Conservation (phyloP, 139 green algal species). For the Coelastrella sp. region DNA sequence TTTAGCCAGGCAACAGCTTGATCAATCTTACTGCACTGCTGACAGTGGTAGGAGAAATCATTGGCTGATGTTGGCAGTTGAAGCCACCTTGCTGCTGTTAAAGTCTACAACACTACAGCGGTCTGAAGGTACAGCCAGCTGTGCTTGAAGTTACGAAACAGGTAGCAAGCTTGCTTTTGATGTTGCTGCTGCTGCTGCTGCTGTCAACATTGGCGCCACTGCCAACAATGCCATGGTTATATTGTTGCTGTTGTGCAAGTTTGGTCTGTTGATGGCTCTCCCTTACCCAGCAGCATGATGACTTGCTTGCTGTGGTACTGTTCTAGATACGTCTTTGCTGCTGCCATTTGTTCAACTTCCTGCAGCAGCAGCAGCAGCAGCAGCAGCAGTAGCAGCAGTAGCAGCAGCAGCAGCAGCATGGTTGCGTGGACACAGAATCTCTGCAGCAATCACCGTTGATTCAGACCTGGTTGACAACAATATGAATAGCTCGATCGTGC, state of each 20-base stretch:
- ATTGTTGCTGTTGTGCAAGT: neutral
- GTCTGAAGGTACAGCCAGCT: too few species aligned
- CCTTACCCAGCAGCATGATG: conserved; percentile 26
- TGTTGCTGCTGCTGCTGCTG: neutral
- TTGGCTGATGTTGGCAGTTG: too few species aligned
- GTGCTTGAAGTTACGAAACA: too few species aligned
- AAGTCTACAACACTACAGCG: too few species aligned
- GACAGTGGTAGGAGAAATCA: too few species aligned
- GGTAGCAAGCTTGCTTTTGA: neutral
- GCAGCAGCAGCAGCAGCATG: neutral
- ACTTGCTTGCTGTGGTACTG: conserved; percentile 22
- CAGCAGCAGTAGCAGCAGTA: neutral
- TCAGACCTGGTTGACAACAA: too few species aligned
- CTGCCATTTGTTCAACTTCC: conserved; percentile 41
- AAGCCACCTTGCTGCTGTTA: too few species aligned
- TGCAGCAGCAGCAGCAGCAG: conserved; percentile 28
- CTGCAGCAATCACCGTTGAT: neutral
- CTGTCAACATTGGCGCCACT: neutral
- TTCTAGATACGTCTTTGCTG: conserved; percentile 16
- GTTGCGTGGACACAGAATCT: neutral
- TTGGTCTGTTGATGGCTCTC: neutral
- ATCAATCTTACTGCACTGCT: too few species aligned
- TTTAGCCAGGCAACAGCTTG: too few species aligned
- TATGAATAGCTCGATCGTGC: neutral
- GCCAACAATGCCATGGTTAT: neutral